These are phyloP conservation scores for Yamadazyma nakazawae DNA, from an alignment of 805 yeast genomes.

Conservation along the genomic window DNA sequence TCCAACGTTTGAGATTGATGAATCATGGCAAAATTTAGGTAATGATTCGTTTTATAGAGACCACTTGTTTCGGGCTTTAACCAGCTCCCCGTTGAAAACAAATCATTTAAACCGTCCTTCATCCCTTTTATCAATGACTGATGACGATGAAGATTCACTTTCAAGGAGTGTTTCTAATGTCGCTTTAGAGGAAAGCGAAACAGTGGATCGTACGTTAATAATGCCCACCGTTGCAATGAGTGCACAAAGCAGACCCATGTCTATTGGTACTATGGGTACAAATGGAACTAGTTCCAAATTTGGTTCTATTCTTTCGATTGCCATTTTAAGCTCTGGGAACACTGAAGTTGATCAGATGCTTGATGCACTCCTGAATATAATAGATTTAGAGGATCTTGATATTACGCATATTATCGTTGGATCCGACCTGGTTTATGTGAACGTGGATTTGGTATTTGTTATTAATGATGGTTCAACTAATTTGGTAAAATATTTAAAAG, in stretches of 20 bases:
- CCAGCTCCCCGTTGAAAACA: slow-evolving; percentile 9
- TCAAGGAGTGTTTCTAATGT: slow-evolving; percentile 15
- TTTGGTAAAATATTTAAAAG: not conserved
- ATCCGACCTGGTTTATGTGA: not conserved
- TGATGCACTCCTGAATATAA: not conserved
- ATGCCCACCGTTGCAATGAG: slow-evolving; percentile 29
- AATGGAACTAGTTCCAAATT: not conserved
- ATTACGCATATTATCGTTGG: not conserved
- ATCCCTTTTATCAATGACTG: slow-evolving; percentile 13
- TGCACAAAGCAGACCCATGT: not conserved
- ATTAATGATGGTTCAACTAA: slow-evolving; percentile 33
- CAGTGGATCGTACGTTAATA: slow-evolving; percentile 25
- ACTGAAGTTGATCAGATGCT: not conserved
- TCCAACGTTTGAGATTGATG: slow-evolving; percentile 4
- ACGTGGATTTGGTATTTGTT: slow-evolving; percentile 29
- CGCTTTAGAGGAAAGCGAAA: slow-evolving; percentile 42
- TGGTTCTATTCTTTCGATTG: not conserved
- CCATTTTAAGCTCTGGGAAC: not conserved
- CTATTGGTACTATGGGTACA: not conserved
- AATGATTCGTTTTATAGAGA: slow-evolving; percentile 12
- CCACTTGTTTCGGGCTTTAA: slow-evolving; percentile 9
- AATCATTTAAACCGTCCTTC: slow-evolving; percentile 9
- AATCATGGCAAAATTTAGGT: slow-evolving; percentile 32
- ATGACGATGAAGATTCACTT: slow-evolving; percentile 11
- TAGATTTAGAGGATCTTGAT: not conserved